Evolutionary conservation across 2,329 filamentous ascomycete genomes (phyloP).

Genomic region (Acarospora socialis): DNA sequence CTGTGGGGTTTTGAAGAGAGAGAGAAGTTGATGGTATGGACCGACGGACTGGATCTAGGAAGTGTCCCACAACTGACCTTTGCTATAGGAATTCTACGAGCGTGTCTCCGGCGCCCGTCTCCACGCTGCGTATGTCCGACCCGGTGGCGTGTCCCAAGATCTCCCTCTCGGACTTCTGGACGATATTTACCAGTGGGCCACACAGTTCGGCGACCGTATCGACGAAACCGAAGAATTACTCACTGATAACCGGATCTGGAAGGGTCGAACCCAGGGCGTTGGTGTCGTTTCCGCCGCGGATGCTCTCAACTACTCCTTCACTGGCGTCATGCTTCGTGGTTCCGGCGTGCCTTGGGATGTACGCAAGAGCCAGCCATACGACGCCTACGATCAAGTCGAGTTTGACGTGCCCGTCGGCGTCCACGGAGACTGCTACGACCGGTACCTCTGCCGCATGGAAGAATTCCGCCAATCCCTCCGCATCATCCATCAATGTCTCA

Average conservation of each 20-base stretch:
- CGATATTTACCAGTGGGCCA: slow-evolving; percentile 99
- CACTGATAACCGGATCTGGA: slow-evolving; percentile 99
- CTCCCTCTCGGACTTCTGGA: slow-evolving; percentile 86
- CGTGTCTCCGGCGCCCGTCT: slow-evolving; percentile 95
- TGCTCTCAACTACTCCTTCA: slow-evolving; percentile 93
- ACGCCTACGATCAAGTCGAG: slow-evolving; percentile 94
- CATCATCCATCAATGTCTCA: slow-evolving; percentile 97
- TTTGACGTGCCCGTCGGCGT: slow-evolving; percentile 95
- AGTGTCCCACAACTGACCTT: slow-evolving; percentile 2
- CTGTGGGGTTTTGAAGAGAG: slow-evolving; percentile 99
- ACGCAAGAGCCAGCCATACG: slow-evolving; percentile 92
- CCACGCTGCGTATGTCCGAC: slow-evolving; percentile 91
- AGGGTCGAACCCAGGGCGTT: slow-evolving; percentile 76
- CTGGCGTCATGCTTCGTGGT: slow-evolving; percentile 93
- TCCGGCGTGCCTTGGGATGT: slow-evolving; percentile 94
- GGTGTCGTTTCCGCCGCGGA: slow-evolving; percentile 85
- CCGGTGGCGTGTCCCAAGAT: slow-evolving; percentile 92
- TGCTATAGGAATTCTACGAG: slow-evolving; percentile 87
- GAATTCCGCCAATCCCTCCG: slow-evolving; percentile 97
- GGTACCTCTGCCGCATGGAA: slow-evolving; percentile 98
- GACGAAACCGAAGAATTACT: slow-evolving; percentile 98
- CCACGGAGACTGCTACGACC: slow-evolving; percentile 98
- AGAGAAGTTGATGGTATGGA: slow-evolving; percentile 93
- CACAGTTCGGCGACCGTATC: slow-evolving; percentile 94
- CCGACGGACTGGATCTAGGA: not conserved